Evolutionary conservation across 2,329 filamentous ascomycete species (phyloP).

Genomic region (Pestalotiopsis sp.): DNA sequence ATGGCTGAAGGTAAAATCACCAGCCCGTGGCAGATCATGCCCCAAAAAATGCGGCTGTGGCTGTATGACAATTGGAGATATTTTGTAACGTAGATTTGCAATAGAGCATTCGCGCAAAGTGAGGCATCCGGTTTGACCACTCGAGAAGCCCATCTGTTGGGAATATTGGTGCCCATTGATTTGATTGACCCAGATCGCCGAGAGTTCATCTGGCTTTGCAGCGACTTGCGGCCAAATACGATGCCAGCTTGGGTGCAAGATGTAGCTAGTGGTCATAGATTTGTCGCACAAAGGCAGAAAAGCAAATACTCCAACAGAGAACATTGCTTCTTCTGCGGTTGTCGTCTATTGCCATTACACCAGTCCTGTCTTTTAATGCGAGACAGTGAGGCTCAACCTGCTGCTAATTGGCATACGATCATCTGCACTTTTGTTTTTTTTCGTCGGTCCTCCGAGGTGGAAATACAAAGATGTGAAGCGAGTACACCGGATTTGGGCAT

Average conservation of each 20-base stretch:
- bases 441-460: background rate
- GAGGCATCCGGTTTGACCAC: no score
- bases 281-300: background rate
- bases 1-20: background rate
- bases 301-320: background rate
- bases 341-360: background rate
- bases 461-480: background rate
- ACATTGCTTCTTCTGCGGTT: background rate
- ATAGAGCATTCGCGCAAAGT: no score
- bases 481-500: background rate
- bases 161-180: no score
- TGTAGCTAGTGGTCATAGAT: background rate
- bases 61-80: no score
- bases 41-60: no score
- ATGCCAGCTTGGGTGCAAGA: background rate
- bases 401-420: background rate
- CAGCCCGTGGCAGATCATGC: no score
- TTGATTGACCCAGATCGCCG: no score
- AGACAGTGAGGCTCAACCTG: background rate
- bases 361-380: background rate
- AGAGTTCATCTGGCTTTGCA: no score
- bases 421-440: background rate
- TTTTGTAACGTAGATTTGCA: no score
- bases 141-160: no score
- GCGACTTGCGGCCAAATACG: no score